phyloP scores from a whole-genome alignment of 1,284 basidiomycete genomes.

The Puccinia hordei region DNA sequence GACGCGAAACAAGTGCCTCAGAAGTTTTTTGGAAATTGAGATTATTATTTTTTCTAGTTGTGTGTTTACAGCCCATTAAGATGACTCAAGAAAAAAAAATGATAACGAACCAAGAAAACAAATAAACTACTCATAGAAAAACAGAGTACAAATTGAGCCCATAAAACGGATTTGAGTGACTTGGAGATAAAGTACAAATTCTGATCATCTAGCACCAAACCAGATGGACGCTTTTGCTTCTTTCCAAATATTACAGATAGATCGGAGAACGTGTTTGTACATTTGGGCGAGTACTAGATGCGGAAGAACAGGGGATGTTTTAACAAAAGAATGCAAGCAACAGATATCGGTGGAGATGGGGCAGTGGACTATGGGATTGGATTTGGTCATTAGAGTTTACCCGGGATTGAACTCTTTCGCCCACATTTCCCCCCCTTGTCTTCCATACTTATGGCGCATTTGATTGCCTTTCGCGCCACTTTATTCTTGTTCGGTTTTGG shows the following conservation, averaged over 20 bases:
- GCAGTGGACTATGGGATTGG: background rate
- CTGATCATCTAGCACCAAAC: background rate
- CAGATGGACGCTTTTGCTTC: background rate
- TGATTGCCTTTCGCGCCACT: constrained; percentile 34
- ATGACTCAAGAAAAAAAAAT: background rate
- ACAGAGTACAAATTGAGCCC: background rate
- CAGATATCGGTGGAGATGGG: background rate
- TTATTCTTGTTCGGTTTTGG: constrained; percentile 49
- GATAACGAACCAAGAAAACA: background rate
- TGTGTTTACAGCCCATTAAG: constrained; percentile 1
- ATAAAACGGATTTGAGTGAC: too few species aligned
- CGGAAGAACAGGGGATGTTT: background rate
- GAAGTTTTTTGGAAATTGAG: too few species aligned
- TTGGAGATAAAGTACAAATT: background rate
- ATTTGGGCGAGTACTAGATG: constrained; percentile 20
- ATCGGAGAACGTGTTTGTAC: constrained; percentile 24
- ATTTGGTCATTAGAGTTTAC: constrained; percentile 7
- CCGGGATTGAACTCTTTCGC: constrained; percentile 4
- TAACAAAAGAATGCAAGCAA: constrained; percentile 12
- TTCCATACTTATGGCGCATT: constrained; percentile 1
- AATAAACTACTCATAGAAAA: background rate
- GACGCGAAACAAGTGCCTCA: too few species aligned
- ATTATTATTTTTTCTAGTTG: background rate
- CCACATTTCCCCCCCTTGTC: constrained; percentile 16
- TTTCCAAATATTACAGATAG: constrained; percentile 26